phyloP scores from a whole-genome alignment of 1,139 yeast species.

The Petasospora fabianii region DNA sequence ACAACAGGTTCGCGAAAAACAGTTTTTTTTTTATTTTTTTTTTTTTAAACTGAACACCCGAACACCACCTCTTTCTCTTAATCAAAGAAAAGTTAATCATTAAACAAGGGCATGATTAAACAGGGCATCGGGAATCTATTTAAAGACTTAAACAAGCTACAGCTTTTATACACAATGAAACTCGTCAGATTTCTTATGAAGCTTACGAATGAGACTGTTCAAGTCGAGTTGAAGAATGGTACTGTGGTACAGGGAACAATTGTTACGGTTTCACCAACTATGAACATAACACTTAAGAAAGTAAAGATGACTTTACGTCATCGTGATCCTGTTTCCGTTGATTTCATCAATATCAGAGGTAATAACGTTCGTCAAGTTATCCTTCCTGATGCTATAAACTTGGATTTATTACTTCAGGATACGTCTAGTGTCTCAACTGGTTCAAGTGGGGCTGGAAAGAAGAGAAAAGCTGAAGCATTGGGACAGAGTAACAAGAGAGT shows the following conservation, averaged over 20 bases:
- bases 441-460: constrained; percentile 21
- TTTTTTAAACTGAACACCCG: too few relatives aligned
- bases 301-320: constrained; percentile 73
- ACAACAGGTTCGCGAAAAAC: neutral
- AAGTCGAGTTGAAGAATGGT: constrained; percentile 91
- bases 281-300: constrained; percentile 85
- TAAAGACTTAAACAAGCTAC: neutral
- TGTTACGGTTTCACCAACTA: constrained; percentile 81
- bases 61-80: neutral
- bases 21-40: too few relatives aligned
- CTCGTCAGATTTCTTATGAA: constrained; percentile 79
- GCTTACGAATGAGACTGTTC: constrained; percentile 80
- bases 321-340: constrained; percentile 70
- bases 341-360: constrained; percentile 84
- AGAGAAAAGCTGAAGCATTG: constrained; percentile 28
- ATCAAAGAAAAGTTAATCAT: neutral
- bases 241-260: constrained; percentile 67
- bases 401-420: constrained; percentile 71
- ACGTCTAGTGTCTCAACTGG: constrained; percentile 29
- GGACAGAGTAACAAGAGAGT: constrained; percentile 27
- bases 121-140: neutral
- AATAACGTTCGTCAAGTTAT: constrained; percentile 83
- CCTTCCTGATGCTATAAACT: constrained; percentile 82
- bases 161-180: constrained; percentile 41
- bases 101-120: neutral